Evolutionary conservation across 2,329 filamentous ascomycete genomes (phyloP).

Genomic region (Scytalidium sp.): DNA sequence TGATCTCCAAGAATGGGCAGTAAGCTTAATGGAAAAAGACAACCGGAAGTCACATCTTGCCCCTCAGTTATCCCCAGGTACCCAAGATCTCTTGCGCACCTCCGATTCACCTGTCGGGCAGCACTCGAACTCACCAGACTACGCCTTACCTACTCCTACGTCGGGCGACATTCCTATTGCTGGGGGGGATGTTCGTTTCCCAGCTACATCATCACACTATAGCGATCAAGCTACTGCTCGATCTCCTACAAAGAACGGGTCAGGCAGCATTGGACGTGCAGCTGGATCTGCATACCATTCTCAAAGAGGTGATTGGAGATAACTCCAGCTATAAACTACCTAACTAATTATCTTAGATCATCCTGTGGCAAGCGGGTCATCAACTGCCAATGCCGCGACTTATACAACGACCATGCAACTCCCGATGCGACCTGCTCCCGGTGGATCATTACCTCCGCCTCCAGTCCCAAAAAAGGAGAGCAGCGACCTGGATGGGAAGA

Average conservation of each 20-base stretch:
- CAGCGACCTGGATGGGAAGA: conserved; percentile 38
- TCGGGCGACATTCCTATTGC: conserved; percentile 71
- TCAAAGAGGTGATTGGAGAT: conserved; percentile 47
- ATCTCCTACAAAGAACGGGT: conserved; percentile 33
- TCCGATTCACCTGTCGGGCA: conserved; percentile 51
- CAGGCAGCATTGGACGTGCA: conserved; percentile 43
- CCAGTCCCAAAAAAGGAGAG: conserved; percentile 48
- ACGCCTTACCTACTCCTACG: conserved; percentile 58
- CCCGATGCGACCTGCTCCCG: conserved; percentile 60
- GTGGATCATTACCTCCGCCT: conserved; percentile 57
- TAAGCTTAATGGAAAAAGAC: conserved; percentile 89
- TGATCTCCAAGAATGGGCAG: conserved; percentile 88
- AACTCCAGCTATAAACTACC: conserved; percentile 49
- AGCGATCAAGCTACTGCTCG: conserved; percentile 32
- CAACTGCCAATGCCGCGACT: conserved; percentile 45
- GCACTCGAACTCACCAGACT: conserved; percentile 37
- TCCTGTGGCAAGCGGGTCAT: conserved; percentile 27
- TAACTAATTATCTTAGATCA: conserved; percentile 33
- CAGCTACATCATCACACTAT: conserved; percentile 42
- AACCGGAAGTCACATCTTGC: conserved; percentile 93
- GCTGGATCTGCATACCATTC: conserved; percentile 38
- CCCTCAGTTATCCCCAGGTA: conserved; percentile 74
- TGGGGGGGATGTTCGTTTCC: conserved; percentile 42
- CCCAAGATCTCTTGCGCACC: conserved; percentile 69
- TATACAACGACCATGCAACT: conserved; percentile 46